Base-by-base conservation (phyloP, 805 yeast genomes). In the Blastobotrys attinorum region DNA sequence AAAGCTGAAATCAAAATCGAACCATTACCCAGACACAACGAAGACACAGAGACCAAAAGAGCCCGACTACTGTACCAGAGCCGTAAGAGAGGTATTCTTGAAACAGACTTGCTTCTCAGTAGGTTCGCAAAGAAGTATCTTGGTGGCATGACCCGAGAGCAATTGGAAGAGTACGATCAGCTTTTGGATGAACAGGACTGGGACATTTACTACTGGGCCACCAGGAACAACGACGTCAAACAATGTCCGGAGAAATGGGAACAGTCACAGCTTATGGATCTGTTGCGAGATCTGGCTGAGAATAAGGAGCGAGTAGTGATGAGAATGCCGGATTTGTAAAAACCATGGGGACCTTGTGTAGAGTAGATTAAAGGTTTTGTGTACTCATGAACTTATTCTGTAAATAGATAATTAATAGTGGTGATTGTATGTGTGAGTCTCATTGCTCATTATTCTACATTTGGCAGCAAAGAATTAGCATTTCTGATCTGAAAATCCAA, bases 121-220 rank as follows among this genome's bases (percentile, higher is more conserved):
- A 73, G 88, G 47, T 92, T 89, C 63, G 95, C 97, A 22, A 79
- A 87, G 57, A 75, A 75, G 57, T 76, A 84, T 58, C 67, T 92
- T 50, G 63, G 71, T 31, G 58, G 59, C 0, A 73, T 92, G 70
- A 69, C 73, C 10, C 63, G 67, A 47, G 81, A 71, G 43, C 83
- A 87, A 64, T 68, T 92, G 43, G 82, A 78, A 38, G 97, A 92
- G 62, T 92, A 86, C 62, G 97, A 90, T 58, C 37, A 51, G 44
- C 47, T 92, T 46, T 71, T 92, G 59, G 95, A 92, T 62, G 95
- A 90, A 64, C 77, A 90, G n/a, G 98, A 92, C 64, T 92, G 98
- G 98, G 98, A 92, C 63, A 89, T 92, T 48, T 92, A 86, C 64
- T 92, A 92, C 67, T 90, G 98, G 98, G 95, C 95, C 21, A 87